Conservation (phyloP, 2,329 filamentous ascomycete species). For the Endoconidiophora laricicola region DNA sequence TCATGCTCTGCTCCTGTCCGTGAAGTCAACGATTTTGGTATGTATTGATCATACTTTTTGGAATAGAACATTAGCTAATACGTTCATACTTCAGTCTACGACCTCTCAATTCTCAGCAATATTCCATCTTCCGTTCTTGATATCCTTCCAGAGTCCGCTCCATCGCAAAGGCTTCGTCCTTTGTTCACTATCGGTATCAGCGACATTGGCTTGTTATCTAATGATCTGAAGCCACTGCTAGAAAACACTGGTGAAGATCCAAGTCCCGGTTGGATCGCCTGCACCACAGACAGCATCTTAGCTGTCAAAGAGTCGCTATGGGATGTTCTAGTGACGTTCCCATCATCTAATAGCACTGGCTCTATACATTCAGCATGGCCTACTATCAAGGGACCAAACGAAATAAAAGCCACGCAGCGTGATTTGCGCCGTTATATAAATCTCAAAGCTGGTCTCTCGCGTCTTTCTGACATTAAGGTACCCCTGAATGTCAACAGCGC, state of each 20-base stretch:
- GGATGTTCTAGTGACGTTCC: constrained; percentile 76
- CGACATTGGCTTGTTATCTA: constrained; percentile 64
- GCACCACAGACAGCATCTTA: constrained; percentile 87
- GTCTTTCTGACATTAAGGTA: constrained; percentile 19
- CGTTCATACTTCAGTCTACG: constrained; percentile 49
- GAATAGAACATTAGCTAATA: neutral
- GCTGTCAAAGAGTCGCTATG: constrained; percentile 73
- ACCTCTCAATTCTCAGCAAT: constrained; percentile 82
- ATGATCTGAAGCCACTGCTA: constrained; percentile 29
- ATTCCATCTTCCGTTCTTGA: constrained; percentile 61
- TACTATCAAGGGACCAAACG: constrained; percentile 47
- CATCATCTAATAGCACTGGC: constrained; percentile 19
- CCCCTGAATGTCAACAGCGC: neutral
- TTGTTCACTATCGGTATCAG: constrained; percentile 91
- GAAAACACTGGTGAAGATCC: constrained; percentile 20
- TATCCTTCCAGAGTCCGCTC: constrained; percentile 44
- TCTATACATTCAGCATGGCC: constrained; percentile 50
- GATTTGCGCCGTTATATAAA: constrained; percentile 67
- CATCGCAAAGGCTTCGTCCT: constrained; percentile 52
- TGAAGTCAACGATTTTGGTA: constrained; percentile 77
- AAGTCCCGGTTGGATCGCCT: constrained; percentile 64
- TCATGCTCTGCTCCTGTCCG: constrained; percentile 76
- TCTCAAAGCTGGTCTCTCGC: constrained; percentile 45
- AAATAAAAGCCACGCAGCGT: constrained; percentile 73
- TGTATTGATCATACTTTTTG: constrained; percentile 13